phyloP scores from a whole-genome alignment of 2,329 filamentous ascomycete species.

The Cytospora paraplurivora region DNA sequence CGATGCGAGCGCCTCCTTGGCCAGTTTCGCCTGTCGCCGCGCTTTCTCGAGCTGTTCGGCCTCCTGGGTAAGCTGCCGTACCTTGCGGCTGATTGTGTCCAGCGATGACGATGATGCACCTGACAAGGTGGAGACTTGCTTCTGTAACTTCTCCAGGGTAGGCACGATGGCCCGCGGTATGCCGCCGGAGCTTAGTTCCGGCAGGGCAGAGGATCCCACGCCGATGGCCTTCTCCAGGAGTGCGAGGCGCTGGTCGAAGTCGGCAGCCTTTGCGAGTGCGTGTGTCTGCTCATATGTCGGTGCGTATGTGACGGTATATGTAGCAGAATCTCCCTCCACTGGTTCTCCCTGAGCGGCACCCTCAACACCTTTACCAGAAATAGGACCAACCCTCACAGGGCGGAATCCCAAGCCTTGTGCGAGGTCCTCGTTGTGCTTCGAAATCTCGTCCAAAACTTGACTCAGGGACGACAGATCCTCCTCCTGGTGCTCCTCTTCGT shows the following conservation, averaged over 20 bases:
- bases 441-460: slow-evolving; percentile 69
- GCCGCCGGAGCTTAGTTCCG: slow-evolving; percentile 60
- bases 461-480: slow-evolving; percentile 69
- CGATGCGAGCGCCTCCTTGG: slow-evolving; percentile 60
- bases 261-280: slow-evolving; percentile 76
- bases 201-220: slow-evolving; percentile 68
- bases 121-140: slow-evolving; percentile 75
- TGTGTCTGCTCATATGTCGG: slow-evolving; percentile 68
- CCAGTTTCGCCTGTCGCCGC: slow-evolving; percentile 61
- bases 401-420: slow-evolving; percentile 33
- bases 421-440: slow-evolving; percentile 37
- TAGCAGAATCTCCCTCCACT: slow-evolving; percentile 43
- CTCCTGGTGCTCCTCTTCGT: slow-evolving; percentile 45
- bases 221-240: slow-evolving; percentile 81
- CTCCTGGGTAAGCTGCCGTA: slow-evolving; percentile 71
- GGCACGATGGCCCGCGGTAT: slow-evolving; percentile 74
- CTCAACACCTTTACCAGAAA: slow-evolving; percentile 30
- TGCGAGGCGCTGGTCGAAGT: slow-evolving; percentile 82
- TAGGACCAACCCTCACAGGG: slow-evolving; percentile 31
- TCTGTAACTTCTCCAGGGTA: slow-evolving; percentile 77
- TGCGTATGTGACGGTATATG: slow-evolving; percentile 67
- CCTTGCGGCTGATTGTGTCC: slow-evolving; percentile 69
- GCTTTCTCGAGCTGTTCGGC: slow-evolving; percentile 71
- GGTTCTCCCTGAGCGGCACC: slow-evolving; percentile 33
- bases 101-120: slow-evolving; percentile 72